These are phyloP conservation scores for Suillus occidentalis DNA, from an alignment of 768 basidiomycete genomes.

Conservation along the genomic window DNA sequence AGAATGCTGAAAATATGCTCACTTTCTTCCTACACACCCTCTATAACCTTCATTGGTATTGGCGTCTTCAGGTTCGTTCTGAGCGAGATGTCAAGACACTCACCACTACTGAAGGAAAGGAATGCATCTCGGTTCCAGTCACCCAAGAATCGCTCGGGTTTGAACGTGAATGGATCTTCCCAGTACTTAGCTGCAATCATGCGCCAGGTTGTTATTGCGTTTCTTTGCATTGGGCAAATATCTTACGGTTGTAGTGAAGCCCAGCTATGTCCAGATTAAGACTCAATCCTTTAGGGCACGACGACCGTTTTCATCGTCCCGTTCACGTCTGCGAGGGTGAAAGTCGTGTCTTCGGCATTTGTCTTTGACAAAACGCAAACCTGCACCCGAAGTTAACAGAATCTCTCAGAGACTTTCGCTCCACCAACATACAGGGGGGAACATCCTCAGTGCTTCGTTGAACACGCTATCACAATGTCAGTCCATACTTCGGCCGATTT, in stretches of 20 bases:
- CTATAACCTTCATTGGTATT: slow-evolving; percentile 34
- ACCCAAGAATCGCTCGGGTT: slow-evolving; percentile 47
- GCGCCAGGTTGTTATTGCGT: not conserved
- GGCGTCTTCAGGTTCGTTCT: not conserved
- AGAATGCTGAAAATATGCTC: slow-evolving; percentile 2
- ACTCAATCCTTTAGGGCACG: slow-evolving; percentile 44
- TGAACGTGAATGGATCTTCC: slow-evolving; percentile 37
- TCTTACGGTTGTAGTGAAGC: slow-evolving; percentile 53
- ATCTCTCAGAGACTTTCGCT: not conserved
- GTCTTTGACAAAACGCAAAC: slow-evolving; percentile 44
- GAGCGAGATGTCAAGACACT: slow-evolving; percentile 4
- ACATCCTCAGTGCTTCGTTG: slow-evolving; percentile 33
- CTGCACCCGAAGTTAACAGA: slow-evolving; percentile 20
- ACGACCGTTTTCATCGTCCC: slow-evolving; percentile 41
- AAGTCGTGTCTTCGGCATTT: slow-evolving; percentile 45
- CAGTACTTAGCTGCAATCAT: slow-evolving; percentile 34
- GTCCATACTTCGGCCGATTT: no score
- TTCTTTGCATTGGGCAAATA: not conserved
- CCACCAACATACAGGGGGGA: slow-evolving; percentile 27
- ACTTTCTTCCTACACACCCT: slow-evolving; percentile 47
- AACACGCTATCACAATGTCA: slow-evolving; percentile 23
- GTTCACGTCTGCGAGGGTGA: slow-evolving; percentile 30
- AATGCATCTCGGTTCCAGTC: slow-evolving; percentile 58
- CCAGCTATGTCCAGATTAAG: slow-evolving; percentile 40
- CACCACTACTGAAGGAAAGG: slow-evolving; percentile 49